Evolutionary conservation across 768 basidiomycete genomes (phyloP).

Genomic region (Daedalea quercina): DNA sequence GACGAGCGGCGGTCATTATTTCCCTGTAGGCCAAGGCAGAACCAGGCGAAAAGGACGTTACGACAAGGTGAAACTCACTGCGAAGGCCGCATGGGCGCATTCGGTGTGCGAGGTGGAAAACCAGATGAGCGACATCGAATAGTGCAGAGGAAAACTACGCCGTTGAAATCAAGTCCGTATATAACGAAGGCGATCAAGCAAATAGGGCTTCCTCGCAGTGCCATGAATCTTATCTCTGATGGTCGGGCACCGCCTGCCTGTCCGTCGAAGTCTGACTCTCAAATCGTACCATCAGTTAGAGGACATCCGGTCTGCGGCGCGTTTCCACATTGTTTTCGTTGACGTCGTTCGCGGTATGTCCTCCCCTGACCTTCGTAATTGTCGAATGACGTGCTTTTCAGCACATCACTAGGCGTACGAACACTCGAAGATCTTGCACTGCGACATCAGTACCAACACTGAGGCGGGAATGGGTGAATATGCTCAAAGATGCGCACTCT

Average conservation of each 20-base stretch:
- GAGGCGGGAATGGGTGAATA: too few relatives aligned
- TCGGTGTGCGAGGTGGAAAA: not conserved
- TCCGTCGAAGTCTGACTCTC: not conserved
- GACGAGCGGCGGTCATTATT: not conserved
- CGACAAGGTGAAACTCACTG: not conserved
- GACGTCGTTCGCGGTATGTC: constrained; percentile 4
- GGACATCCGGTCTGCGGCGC: not conserved
- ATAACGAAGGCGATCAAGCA: not conserved
- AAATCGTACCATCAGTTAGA: not conserved
- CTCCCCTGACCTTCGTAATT: too few relatives aligned
- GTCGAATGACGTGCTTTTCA: not conserved
- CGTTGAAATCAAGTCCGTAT: not conserved
- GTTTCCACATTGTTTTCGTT: constrained; percentile 1
- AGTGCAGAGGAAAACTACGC: not conserved
- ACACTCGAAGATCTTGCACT: constrained; percentile 8
- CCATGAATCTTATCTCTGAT: not conserved
- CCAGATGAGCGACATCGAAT: not conserved
- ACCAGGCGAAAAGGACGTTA: not conserved
- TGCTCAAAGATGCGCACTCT: too few relatives aligned
- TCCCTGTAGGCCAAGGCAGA: not conserved
- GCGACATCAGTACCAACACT: constrained; percentile 11
- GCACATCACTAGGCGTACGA: constrained; percentile 9
- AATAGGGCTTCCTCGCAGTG: not conserved
- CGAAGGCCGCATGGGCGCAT: constrained; percentile 5
- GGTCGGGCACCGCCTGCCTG: too few relatives aligned